phyloP scores from a whole-genome alignment of 345 rosid genomes.

The Moringa oleifera region DNA sequence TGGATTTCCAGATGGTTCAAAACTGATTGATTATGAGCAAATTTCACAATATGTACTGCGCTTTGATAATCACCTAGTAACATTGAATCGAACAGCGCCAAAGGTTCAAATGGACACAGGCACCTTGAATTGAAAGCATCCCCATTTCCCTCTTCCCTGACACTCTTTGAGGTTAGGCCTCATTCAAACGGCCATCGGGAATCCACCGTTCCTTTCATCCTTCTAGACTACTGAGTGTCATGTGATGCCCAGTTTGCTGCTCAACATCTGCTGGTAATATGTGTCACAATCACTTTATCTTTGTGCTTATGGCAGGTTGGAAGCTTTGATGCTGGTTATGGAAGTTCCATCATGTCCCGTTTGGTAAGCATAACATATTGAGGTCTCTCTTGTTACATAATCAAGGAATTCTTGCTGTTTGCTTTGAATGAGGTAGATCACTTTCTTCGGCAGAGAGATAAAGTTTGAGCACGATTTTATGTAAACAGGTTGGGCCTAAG shows the following conservation, averaged over 20 bases:
- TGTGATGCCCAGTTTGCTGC: neutral
- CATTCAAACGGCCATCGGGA: too few relatives aligned
- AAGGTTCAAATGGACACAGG: too few relatives aligned
- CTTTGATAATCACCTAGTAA: too few relatives aligned
- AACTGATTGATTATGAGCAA: neutral
- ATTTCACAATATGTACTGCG: too few relatives aligned
- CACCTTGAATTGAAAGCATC: too few relatives aligned
- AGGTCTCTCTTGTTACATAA: neutral
- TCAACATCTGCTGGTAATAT: neutral
- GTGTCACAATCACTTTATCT: neutral
- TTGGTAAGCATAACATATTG: constrained; percentile 42
- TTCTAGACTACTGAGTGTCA: too few relatives aligned
- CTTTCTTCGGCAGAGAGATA: neutral
- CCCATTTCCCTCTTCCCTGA: too few relatives aligned
- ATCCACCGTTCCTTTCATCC: too few relatives aligned
- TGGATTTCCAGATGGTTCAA: neutral
- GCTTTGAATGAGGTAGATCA: neutral
- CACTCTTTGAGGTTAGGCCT: too few relatives aligned
- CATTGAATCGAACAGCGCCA: too few relatives aligned
- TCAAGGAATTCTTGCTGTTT: neutral
- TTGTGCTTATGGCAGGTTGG: constrained; percentile 56
- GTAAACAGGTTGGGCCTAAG: constrained; percentile 76
- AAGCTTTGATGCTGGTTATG: constrained; percentile 98
- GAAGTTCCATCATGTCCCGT: constrained; percentile 94
- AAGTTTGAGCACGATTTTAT: constrained; percentile 6